Base-by-base conservation (phyloP, 2,329 filamentous ascomycete species). In the Thyridium curvatum region DNA sequence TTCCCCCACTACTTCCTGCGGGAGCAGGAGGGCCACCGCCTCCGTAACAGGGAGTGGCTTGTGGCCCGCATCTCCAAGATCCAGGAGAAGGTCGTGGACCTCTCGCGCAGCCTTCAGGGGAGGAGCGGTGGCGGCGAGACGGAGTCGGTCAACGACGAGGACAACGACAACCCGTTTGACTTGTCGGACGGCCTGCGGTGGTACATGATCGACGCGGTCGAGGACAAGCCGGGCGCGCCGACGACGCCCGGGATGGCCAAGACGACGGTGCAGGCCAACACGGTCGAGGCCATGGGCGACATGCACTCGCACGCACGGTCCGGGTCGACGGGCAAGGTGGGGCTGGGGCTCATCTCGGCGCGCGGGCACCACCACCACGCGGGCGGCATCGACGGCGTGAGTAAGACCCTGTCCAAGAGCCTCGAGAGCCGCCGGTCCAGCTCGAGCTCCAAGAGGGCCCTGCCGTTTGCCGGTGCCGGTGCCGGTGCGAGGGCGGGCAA, bases 1-100 rank as follows among this genome's bases (percentile, higher is more conserved):
- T 94, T 91, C 43, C 93, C 93, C 8, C 93, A 98, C 59, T 97
- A 93, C 65, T 98, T 98, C 66, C 72, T 98, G 3, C 85, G 89
- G 29, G 93, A 98, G 60, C 86, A 94, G 58, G 91, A 97, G 51
- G 75, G 74, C 1, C 94, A 98, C 61, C 83, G 87, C 44, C 69
- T 98, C 6, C 79, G 83, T 21, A 82, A 81, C 35, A 78, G 91
- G 29, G 93, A 98, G 57, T 98, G 93, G 89, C 79, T 98, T n/a
- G 82, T 98, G 8, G 93, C 93, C 8, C 82, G 93, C 13, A 97
- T 98, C 42, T 82, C 82, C 12, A 88, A 87, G 47, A 81, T 97
- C 16, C 88, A 97, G 64, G 88, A 96, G 58, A 84, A 89, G 4
- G 84, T 97, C 4, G 93, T 98, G 0, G 90, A 98, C 59, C 69